Conservation (phyloP, 1,284 basidiomycete species). For the Tilletia caries region DNA sequence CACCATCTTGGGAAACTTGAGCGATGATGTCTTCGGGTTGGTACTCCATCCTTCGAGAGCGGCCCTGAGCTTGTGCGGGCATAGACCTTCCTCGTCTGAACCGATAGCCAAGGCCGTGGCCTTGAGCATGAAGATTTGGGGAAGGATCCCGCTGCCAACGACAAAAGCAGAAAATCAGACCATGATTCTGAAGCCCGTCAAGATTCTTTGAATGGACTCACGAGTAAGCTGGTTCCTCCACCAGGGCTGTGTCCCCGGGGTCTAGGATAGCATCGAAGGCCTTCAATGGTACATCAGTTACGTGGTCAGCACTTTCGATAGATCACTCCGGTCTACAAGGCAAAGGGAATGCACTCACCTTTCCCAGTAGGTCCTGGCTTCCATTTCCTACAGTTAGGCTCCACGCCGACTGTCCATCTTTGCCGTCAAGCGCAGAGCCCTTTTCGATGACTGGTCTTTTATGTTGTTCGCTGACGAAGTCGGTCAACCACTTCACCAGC, state of each 20-base stretch:
- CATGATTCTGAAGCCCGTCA: not conserved
- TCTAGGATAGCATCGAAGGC: constrained; percentile 66
- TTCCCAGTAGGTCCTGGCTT: constrained; percentile 81
- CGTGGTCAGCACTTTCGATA: too few relatives aligned
- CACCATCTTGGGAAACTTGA: constrained; percentile 68
- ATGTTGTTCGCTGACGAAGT: constrained; percentile 63
- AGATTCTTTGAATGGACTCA: constrained; percentile 15
- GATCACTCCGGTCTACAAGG: too few relatives aligned
- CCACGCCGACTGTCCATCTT: constrained; percentile 59
- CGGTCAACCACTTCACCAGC: constrained; percentile 65
- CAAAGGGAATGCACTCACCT: constrained; percentile 48
- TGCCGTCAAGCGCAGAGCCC: not conserved
- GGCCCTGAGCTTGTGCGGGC: constrained; percentile 64
- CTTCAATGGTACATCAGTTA: constrained; percentile 26
- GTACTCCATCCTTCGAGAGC: constrained; percentile 73
- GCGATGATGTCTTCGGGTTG: constrained; percentile 59
- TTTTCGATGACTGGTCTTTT: constrained; percentile 59
- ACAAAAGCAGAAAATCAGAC: not conserved
- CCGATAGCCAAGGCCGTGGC: constrained; percentile 61
- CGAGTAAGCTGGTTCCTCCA: constrained; percentile 83
- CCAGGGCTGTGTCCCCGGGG: constrained; percentile 74
- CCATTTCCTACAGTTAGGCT: constrained; percentile 73
- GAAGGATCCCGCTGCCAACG: constrained; percentile 35
- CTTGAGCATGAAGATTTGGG: constrained; percentile 32
- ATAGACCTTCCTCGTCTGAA: constrained; percentile 74